Conservation (phyloP, 1,284 basidiomycete species). For the Trichosporon sp. region DNA sequence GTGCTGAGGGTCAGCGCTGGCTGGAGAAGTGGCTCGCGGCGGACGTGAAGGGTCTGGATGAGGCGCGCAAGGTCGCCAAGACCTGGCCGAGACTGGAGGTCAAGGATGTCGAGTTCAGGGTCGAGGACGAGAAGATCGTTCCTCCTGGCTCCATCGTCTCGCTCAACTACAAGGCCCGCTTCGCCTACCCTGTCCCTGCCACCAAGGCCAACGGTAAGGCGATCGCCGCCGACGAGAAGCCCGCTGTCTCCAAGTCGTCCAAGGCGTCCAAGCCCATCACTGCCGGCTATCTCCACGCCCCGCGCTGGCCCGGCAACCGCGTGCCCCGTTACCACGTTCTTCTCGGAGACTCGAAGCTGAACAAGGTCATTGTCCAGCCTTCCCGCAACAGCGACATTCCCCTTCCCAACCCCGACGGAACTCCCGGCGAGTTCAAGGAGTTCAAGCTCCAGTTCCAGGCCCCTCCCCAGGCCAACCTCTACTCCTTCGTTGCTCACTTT, state of each 20-base stretch:
- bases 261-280: conserved; percentile 51
- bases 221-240: conserved; percentile 26
- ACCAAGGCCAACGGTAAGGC: conserved; percentile 11
- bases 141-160: conserved; percentile 86
- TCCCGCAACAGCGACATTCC: conserved; percentile 78
- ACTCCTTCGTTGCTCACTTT: conserved; percentile 83
- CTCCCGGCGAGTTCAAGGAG: conserved; percentile 64
- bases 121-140: conserved; percentile 80
- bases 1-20: conserved; percentile 55
- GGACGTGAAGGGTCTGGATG: conserved; percentile 58
- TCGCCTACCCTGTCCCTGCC: conserved; percentile 29
- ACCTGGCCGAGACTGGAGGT: conserved; percentile 75
- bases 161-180: conserved; percentile 66
- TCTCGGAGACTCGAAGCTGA: conserved; percentile 83
- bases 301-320: conserved; percentile 80
- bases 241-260: conserved; percentile 46
- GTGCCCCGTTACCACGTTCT: conserved; percentile 89
- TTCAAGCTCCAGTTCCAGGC: conserved; percentile 95
- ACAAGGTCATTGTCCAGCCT: conserved; percentile 87
- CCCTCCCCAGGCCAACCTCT: conserved; percentile 74
- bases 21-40: conserved; percentile 52
- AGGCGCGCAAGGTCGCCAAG: conserved; percentile 65
- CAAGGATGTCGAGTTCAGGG: conserved; percentile 81
- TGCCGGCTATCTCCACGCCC: conserved; percentile 75
- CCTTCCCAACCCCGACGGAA: conserved; percentile 57